Base-by-base conservation (phyloP, 192 early-diverging fungal species). In the Backusella macrospora region DNA sequence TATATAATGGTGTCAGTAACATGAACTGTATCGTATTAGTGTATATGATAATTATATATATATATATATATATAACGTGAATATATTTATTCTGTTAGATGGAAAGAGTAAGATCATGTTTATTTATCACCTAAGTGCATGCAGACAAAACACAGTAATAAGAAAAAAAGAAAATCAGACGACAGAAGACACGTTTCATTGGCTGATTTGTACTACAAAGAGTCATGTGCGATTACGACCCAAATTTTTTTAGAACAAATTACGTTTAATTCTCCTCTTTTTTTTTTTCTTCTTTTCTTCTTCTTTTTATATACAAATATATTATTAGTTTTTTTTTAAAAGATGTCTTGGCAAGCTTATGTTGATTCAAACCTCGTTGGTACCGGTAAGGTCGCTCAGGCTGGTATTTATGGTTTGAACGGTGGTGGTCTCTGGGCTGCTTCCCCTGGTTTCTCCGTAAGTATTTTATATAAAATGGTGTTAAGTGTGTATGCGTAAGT, bases 351-450 rank as follows among this genome's bases (percentile, higher is more conserved):
- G 92, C 89, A 94, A 86, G 44, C 82, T 70, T 97, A 96, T 85
- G 90, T 97, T 76, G 94, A 94, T 79, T 80, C 63, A 75, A 93
- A 91, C 85, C 87, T 94, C 62, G 78, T 95, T 66, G 92, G 84
- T 26, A 90, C 92, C 59, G 86, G 87, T 34, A 90, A 91, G 81
- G 86, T 95, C 76, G 15, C 73, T 70, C 80, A 91, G 75, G 96
- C 86, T 45, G 90, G 90, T 65, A 98, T 99, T 79, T 86, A 88
- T 81, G 96, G 96, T 70, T 39, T 74, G 13, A 89, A 85, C 73
- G 92, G 94, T 74, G 94, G 92, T 63, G 81, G 85, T 26, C 70
- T 87, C 55, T 99, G 97, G 97, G 96, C 96, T 29, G 82, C 88
- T 65, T 90, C 90, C 72, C 23, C 82, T 39, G 84, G 82, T 40